phyloP scores from a whole-genome alignment of 768 basidiomycete genomes.

The Lactarius sanguifluus region DNA sequence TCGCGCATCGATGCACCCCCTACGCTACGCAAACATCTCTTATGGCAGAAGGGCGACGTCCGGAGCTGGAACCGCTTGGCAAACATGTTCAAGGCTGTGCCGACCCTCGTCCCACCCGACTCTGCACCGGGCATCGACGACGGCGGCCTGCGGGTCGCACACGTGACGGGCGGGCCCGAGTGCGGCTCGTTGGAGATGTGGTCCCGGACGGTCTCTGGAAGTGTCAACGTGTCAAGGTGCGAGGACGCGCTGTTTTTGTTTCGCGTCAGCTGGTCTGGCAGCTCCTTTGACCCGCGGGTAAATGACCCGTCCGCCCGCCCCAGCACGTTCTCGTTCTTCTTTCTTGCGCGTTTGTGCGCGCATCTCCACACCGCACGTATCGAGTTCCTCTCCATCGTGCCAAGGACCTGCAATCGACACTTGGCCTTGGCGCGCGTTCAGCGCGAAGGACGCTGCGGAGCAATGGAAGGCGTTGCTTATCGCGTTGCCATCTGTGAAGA shows the following conservation, averaged over 20 bases:
- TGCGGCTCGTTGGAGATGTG: slow-evolving; percentile 4
- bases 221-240: no score
- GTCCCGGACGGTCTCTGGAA: slow-evolving; percentile 2
- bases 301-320: no score
- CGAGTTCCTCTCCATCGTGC: not conserved
- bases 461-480: slow-evolving; percentile 2
- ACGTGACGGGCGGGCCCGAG: slow-evolving; percentile 1
- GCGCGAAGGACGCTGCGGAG: not conserved
- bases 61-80: slow-evolving; percentile 14
- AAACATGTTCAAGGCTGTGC: slow-evolving; percentile 1
- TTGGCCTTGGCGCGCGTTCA: no score
- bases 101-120: slow-evolving; percentile 12
- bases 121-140: not conserved
- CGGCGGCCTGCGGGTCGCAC: not conserved
- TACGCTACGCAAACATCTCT: slow-evolving; percentile 16
- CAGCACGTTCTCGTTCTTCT: slow-evolving; percentile 10
- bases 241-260: slow-evolving; percentile 15
- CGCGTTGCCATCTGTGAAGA: slow-evolving; percentile 2
- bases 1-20: slow-evolving; percentile 9
- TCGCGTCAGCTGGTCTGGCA: slow-evolving; percentile 12
- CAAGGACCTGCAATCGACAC: not conserved
- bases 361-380: slow-evolving; percentile 1
- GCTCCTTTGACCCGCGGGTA: no score
- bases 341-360: slow-evolving; percentile 9
- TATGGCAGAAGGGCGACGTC: slow-evolving; percentile 13